Percentiles rank a stretch among this genome's conserved stretches.
Conservation (phyloP, 257 asterid genomes). For the Forsythia viridissima region DNA sequence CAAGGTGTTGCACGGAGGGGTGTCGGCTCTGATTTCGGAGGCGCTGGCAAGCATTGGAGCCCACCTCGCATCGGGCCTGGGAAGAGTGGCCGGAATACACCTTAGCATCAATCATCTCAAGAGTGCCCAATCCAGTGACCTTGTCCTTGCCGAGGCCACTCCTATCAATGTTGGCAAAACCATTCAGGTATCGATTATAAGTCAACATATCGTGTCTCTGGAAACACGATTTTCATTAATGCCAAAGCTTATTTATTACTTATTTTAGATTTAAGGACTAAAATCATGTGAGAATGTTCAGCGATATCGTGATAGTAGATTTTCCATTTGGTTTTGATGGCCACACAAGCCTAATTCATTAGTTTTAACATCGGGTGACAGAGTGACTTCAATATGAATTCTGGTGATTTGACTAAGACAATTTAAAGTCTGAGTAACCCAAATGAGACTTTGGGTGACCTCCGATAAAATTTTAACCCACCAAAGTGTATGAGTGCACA, state of each 20-base stretch:
- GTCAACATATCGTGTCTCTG: too few species aligned
- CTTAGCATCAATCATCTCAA: constrained; percentile 59
- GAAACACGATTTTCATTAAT: too few species aligned
- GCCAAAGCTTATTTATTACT: too few species aligned
- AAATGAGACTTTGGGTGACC: not conserved
- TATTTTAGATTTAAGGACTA: too few species aligned
- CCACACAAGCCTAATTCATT: too few species aligned
- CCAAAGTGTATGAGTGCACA: too few species aligned
- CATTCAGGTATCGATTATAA: constrained; percentile 48
- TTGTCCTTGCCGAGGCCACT: constrained; percentile 65
- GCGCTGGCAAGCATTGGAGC: constrained; percentile 61
- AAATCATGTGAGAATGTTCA: too few species aligned
- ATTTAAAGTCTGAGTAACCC: too few species aligned
- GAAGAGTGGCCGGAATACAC: constrained; percentile 54
- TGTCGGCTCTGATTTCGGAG: constrained; percentile 55
- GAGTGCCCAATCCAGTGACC: constrained; percentile 73
- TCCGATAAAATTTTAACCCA: too few species aligned
- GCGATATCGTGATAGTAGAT: too few species aligned
- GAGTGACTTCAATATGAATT: too few species aligned
- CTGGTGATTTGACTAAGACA: not conserved
- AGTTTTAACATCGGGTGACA: too few species aligned
- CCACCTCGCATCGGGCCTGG: constrained; percentile 50
- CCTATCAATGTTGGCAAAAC: constrained; percentile 68
- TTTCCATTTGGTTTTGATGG: not conserved
- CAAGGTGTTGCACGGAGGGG: constrained; percentile 58